These are phyloP conservation scores for Erythrobasidium hasegawianum DNA, from an alignment of 1,284 basidiomycete genomes.

Conservation along the genomic window DNA sequence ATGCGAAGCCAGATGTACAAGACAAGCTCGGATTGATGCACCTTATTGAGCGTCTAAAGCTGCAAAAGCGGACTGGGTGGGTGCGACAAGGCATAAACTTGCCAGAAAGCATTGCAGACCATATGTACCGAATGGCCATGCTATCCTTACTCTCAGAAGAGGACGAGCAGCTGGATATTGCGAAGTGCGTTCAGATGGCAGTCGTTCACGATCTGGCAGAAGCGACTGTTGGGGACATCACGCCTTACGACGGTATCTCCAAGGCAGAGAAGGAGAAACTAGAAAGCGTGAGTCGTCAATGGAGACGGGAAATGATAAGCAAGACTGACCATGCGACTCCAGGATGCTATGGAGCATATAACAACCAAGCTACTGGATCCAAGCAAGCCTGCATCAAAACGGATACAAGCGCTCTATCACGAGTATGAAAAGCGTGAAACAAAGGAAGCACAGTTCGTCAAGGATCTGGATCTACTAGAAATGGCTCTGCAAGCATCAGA, in stretches of 20 bases:
- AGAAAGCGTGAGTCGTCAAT: slow-evolving; percentile 58
- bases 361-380: slow-evolving; percentile 79
- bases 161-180: slow-evolving; percentile 66
- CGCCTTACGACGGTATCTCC: slow-evolving; percentile 79
- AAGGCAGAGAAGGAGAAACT: slow-evolving; percentile 73
- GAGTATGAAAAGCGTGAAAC: slow-evolving; percentile 86
- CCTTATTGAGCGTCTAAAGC: slow-evolving; percentile 80
- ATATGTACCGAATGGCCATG: slow-evolving; percentile 96
- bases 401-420: slow-evolving; percentile 77
- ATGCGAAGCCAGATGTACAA: slow-evolving; percentile 50
- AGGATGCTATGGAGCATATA: slow-evolving; percentile 81
- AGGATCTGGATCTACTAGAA: slow-evolving; percentile 92
- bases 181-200: slow-evolving; percentile 82
- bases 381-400: slow-evolving; percentile 67
- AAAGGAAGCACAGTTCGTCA: slow-evolving; percentile 83
- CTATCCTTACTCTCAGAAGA: slow-evolving; percentile 69
- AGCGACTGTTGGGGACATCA: slow-evolving; percentile 93
- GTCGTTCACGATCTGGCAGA: slow-evolving; percentile 94
- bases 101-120: slow-evolving; percentile 75
- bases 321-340: not conserved
- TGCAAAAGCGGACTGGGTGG: slow-evolving; percentile 90
- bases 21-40: slow-evolving; percentile 82
- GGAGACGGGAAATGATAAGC: not conserved
- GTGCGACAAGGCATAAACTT: slow-evolving; percentile 67
- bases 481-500: slow-evolving; percentile 67